Conservation (phyloP, 805 yeast genomes). For the Zygosaccharomyces rouxii region DNA sequence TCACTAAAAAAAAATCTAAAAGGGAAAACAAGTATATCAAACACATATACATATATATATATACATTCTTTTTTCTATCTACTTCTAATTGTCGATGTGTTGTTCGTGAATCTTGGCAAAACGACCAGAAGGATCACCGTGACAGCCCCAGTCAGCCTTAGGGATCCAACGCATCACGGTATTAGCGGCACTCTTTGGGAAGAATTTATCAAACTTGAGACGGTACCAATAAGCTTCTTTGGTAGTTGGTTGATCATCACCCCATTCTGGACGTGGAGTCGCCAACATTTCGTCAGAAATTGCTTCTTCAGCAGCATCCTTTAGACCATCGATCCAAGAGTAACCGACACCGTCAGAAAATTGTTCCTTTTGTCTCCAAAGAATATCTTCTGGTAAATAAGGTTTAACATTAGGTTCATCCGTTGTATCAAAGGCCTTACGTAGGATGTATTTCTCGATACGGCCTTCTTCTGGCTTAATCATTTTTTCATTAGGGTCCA, state of each 20-base stretch:
- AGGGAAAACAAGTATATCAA: too few relatives aligned
- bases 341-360: conserved; percentile 99
- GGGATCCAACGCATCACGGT: conserved; percentile 99
- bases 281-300: conserved; percentile 89
- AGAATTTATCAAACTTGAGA: conserved; percentile 88
- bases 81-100: conserved; percentile 40
- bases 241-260: conserved; percentile 87
- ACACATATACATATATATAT: not conserved
- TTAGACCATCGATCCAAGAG: conserved; percentile 97
- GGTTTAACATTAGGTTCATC: conserved; percentile 76
- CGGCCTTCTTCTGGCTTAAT: conserved; percentile 65
- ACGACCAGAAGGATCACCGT: conserved; percentile 98
- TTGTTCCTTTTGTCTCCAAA: conserved; percentile 99
- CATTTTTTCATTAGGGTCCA: conserved; percentile 88
- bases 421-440: conserved; percentile 95
- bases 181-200: conserved; percentile 88
- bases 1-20: too few relatives aligned
- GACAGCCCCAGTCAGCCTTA: conserved; percentile 99
- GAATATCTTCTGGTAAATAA: conserved; percentile 91
- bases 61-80: not conserved
- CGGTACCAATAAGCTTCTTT: conserved; percentile 99
- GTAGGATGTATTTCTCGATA: conserved; percentile 91
- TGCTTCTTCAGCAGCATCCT: conserved; percentile 86
- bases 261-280: conserved; percentile 94
- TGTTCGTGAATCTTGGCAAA: conserved; percentile 85